Evolutionary conservation across 2,329 filamentous ascomycete genomes (phyloP), one percentile per base, ranked within the genome.

Genomic region (Thielaviopsis punctulata): DNA sequence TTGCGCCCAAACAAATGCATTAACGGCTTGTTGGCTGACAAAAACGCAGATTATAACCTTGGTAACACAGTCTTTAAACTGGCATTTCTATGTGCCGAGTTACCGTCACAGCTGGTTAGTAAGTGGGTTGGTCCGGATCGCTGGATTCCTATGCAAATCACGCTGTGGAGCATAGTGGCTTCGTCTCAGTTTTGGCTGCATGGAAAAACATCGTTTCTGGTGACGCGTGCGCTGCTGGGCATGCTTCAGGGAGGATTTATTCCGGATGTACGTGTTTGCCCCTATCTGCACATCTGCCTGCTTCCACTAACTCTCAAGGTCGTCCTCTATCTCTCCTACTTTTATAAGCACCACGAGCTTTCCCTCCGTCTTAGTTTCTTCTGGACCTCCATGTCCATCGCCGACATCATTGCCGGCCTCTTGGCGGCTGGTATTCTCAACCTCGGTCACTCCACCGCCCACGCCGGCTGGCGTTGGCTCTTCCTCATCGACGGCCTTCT

Each of bases 141-240:
- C 23, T 79, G 75, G 75, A 78, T 80, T 48, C 77, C 77, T 0
- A 63, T 73, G 49, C 75, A 77, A 58, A 76, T 80, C 66, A 63
- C 71, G 4, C 65, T 70, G 3, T 78, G 74, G 75, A 76, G 71
- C 57, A 57, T 77, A 3, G 69, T 79, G 6, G 70, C 76, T 0
- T 62, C 65, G 9, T 65, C 64, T 4, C 75, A 77, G 59, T 71
- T 64, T 51, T 68, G 65, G 62, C 58, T 72, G 1, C 60, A 53
- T 0, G 67, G 68, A 0, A 59, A 65, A 13, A 56, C 59, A 1
- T 67, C 66, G 0, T 72, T 70, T 54, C 58, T 71, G 1, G 60
- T 61, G 13, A 65, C 62, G 9, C 62, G 69, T 9, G 60, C 63
- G 0, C 58, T 72, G 4, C 58, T 72, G 0, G 69, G 66, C 0